Evolutionary conservation across 2,329 filamentous ascomycete genomes (phyloP), one percentile per base, ranked within the genome.

Genomic region (Exophiala mesophila): DNA sequence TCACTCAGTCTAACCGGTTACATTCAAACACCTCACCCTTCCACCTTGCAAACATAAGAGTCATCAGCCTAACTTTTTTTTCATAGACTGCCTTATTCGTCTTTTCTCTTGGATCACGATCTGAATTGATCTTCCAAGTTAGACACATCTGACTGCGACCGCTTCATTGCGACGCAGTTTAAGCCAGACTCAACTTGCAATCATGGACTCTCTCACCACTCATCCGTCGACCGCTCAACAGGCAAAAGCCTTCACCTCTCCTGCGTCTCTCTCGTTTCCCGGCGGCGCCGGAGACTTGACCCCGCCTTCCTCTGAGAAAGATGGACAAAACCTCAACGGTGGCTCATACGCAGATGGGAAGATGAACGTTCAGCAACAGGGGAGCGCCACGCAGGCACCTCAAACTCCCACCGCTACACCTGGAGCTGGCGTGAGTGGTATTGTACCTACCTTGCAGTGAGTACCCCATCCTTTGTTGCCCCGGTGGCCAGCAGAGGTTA

Each of bases 371-470:
- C 63, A 74, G 62, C 76, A 78, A 68, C 58, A 59, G 50, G 83
- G 80, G 70, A 82, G 79, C 68, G 87, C 83, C 75, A 85, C 92
- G 74, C 46, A 49, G 31, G 85, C 83, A 73, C 87, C 87, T 73
- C 77, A 78, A 52, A 96, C 92, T 68, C 90, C 90, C 59, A 89
- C 85, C 70, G 88, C 89, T 51, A 97, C 90, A 53, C 90, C 90
- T 65, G 83, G 79, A 63, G 88, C 87, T 57, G 82, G 76, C 50
- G 80, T 85, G 63, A 94, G 85, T 72, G 88, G 88, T 60, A 85
- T 95, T 64, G 87, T 89, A 62, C 88, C 88, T 58, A 94, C 87
- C 58, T 77, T 96, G 78, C 88, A 96, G 88, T 94, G 87, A 88
- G 88, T 92, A 83, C 23, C 41, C 35, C 82, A 64, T 66, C 66